Evolutionary conservation across 164 flowering plant genomes (phyloP).

Genomic region (Chimonanthus praecox): DNA sequence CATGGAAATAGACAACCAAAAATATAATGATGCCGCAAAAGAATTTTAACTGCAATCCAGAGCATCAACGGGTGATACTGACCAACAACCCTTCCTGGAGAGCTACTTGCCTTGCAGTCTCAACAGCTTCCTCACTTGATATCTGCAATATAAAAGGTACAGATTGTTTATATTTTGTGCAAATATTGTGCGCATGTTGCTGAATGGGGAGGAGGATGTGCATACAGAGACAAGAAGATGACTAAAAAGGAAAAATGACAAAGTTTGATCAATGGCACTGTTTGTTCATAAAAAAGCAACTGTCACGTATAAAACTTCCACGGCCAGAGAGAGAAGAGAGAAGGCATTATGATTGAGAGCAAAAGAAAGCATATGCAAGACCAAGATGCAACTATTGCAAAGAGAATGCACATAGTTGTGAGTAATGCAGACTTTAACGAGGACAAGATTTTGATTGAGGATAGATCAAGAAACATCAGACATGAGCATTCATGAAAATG

Average conservation of each 20-base stretch:
- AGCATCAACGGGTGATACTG: constrained; percentile 19
- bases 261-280: neutral
- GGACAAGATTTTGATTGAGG: no score
- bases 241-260: neutral
- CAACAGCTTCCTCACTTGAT: constrained; percentile 90
- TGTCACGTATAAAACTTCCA: neutral
- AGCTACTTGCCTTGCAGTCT: constrained; percentile 86
- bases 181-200: no score
- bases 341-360: neutral
- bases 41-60: neutral
- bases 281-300: no score
- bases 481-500: no score
- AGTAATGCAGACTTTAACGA: neutral
- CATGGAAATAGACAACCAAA: neutral
- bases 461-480: no score
- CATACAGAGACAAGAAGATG: neutral
- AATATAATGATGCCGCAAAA: neutral
- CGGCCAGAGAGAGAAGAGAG: neutral
- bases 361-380: no score
- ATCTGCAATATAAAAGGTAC: constrained; percentile 33
- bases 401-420: neutral
- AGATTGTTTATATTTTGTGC: neutral
- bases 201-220: no score
- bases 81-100: constrained; percentile 94
- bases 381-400: neutral